These are phyloP conservation scores for Thalassiosira hispida DNA, from an alignment of 352 stramenopile genomes.

Conservation along the genomic window DNA sequence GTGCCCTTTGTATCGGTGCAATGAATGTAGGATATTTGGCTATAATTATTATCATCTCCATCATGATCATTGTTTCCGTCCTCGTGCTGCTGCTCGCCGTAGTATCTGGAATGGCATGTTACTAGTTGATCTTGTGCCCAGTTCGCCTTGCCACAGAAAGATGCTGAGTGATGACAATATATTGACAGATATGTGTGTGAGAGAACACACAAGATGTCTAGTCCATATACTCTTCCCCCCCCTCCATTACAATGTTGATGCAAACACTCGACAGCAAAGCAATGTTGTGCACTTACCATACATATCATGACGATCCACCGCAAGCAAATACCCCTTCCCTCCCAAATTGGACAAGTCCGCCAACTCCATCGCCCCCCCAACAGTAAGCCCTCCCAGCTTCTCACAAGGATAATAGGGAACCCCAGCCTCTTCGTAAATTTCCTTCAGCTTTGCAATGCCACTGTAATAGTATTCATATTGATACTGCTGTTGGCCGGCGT, in stretches of 20 bases:
- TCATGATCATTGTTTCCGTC: constrained; percentile 26
- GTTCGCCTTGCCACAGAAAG: constrained; percentile 76
- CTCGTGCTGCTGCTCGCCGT: constrained; percentile 8
- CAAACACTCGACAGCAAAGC: neutral
- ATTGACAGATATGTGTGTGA: too few relatives aligned
- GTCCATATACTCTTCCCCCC: too few relatives aligned
- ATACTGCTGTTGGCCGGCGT: constrained; percentile 21
- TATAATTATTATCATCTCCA: neutral
- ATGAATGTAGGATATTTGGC: constrained; percentile 28
- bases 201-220: too few relatives aligned
- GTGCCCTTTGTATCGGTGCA: constrained; percentile 50
- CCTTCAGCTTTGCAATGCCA: constrained; percentile 54
- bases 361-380: constrained; percentile 62
- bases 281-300: constrained; percentile 42
- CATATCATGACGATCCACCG: constrained; percentile 72
- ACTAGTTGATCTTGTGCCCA: constrained; percentile 66
- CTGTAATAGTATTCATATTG: constrained; percentile 26
- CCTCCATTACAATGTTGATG: too few relatives aligned
- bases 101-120: constrained; percentile 61
- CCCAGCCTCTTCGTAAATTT: constrained; percentile 58
- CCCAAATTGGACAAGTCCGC: constrained; percentile 39
- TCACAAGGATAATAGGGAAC: constrained; percentile 67
- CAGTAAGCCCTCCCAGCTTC: constrained; percentile 58
- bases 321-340: constrained; percentile 66
- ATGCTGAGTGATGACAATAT: constrained; percentile 23